phyloP scores from a whole-genome alignment of 768 basidiomycete species.

The Lactarius trivialis region DNA sequence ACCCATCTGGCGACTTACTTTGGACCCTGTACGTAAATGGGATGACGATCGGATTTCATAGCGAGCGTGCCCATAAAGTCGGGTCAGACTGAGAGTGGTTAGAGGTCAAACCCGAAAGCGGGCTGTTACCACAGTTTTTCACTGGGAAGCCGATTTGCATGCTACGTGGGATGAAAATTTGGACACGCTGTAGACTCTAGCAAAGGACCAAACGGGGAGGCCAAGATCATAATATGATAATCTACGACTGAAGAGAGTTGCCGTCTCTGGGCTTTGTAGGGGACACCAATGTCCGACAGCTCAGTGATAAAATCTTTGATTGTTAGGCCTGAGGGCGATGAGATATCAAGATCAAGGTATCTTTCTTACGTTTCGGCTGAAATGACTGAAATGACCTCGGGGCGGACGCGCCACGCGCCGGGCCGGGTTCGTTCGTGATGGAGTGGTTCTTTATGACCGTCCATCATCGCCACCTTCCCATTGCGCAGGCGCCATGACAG shows the following conservation, averaged over 20 bases:
- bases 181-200: slow-evolving; percentile 38
- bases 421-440: too few relatives aligned
- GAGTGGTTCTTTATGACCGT: too few relatives aligned
- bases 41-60: slow-evolving; percentile 43
- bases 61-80: slow-evolving; percentile 90
- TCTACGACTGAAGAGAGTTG: slow-evolving; percentile 29
- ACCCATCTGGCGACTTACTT: slow-evolving; percentile 45
- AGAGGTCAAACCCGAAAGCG: not conserved
- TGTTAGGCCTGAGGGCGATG: slow-evolving; percentile 44
- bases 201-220: not conserved
- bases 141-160: slow-evolving; percentile 27
- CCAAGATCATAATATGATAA: not conserved
- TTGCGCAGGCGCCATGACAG: too few relatives aligned
- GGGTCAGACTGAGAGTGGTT: slow-evolving; percentile 57
- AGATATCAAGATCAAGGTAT: not conserved
- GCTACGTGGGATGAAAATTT: not conserved
- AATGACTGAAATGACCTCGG: too few relatives aligned
- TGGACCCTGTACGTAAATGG: slow-evolving; percentile 61
- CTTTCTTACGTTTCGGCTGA: too few relatives aligned
- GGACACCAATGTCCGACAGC: slow-evolving; percentile 60
- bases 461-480: too few relatives aligned
- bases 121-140: slow-evolving; percentile 40
- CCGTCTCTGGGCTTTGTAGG: slow-evolving; percentile 63
- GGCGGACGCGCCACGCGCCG: too few relatives aligned
- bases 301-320: slow-evolving; percentile 72